Base-by-base conservation (phyloP, 805 yeast genomes). In the Clavispora santaluciae region DNA sequence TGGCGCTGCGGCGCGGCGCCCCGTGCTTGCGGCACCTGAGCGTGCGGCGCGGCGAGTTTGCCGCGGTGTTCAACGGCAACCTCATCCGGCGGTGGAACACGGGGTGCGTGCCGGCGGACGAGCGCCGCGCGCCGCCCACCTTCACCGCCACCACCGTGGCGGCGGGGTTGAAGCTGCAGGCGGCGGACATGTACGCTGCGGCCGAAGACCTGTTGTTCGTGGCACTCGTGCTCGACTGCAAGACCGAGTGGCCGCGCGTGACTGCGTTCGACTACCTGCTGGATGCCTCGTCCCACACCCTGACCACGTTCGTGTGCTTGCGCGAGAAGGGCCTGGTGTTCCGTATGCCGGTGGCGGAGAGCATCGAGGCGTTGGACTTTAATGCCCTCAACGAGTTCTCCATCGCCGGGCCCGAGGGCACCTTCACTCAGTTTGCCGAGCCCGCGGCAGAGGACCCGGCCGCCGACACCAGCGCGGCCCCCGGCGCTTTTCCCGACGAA, bases 261-360 rank as follows among this genome's bases (percentile, higher is more conserved):
- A 79, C 84, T 1, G 82, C 95, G 0, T 89, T 83, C 62, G 96
- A 89, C 59, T 89, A 88, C 57, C 76, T 81, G n/a, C 79, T 82
- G 1, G 79, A 76, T 42, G 44, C 62, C 3, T 41, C 54, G 5
- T 65, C 78, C 2, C 63, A 58, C n/a, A 72, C 80, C 17, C 75
- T 78, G 1, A 74, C 85, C 7, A 79, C 83, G 50, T 71, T 86
- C 42, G 79, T 90, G 22, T 89, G 97, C 60, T 83, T 90, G 84
- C 70, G 96, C 48, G 95, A 87, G 53, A 85, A 95, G 1, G 97
- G 97, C 3, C 83, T 86, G 39, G 81, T 89, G 0, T 89, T 85
- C 60, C 71, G 83, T 43, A 86, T 86, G 90, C 76, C 83, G 0
- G 85, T 83, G 0, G 63, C 69, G 1, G 91, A 86, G 55, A 75